Base-by-base conservation (phyloP, 2,329 filamentous ascomycete species). In the Alternaria alternata region DNA sequence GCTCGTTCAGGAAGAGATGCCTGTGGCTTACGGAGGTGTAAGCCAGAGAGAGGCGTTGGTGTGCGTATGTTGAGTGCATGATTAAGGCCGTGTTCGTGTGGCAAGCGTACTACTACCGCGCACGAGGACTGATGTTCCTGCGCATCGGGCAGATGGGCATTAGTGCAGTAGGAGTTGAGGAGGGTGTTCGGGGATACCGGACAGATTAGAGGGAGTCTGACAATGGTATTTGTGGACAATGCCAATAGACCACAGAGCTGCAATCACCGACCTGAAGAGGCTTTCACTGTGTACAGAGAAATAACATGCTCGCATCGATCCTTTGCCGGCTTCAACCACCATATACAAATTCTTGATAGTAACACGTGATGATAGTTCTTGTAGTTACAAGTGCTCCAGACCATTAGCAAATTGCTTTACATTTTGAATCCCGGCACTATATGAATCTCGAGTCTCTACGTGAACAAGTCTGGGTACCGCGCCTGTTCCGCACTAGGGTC, bases 71-170 rank as follows among this genome's bases (percentile, higher is more conserved):
- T 9, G 28, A 26, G 47, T 47, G 47, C 24, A 34, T 60, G 7
- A 12, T 52, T 30, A 52, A 52, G 12, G 54, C 36, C 9, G 14
- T 61, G 42, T 26, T 57, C 22, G 39, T 52, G 0, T 52, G 53
- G 28, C 51, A 59, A 38, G 57, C 51, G 11, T 59, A 59, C 36
- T 48, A 36, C 42, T 22, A 24, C 7, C 43, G 43, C 5, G 51
- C 20, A 22, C 48, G 42, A 8, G 26, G 5, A 20, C 14, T 53
- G 22, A 28, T 28, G 28, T 47, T 28, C 26, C n/a, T 20, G 44
- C 44, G 18, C 14, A 48, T 34, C 14, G n/a, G 18, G 20, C 46
- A 48, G 16, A 22, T 48, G 2, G 24, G 16, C 30, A 34, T 24
- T 8, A 22, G 20, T 36, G 32, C 46, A 24, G 20, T 20, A 34